Conservation (phyloP, 1,284 basidiomycete species). For the Heterobasidion occidentale region DNA sequence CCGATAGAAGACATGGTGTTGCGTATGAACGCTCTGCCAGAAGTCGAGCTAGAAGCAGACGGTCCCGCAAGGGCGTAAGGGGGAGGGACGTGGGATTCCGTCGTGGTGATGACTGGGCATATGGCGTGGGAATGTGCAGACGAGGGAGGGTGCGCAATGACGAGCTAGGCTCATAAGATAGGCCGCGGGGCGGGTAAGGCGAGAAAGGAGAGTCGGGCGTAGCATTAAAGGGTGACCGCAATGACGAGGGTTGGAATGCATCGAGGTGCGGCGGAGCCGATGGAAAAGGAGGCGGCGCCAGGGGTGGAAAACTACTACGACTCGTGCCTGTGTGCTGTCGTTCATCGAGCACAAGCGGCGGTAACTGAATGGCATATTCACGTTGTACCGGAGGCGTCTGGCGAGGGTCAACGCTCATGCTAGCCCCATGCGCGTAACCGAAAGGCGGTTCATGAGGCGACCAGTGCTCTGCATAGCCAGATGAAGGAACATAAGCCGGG, state of each 20-base stretch:
- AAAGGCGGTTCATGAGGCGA: background rate
- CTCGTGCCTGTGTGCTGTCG: slow-evolving; percentile 9
- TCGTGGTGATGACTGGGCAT: slow-evolving; percentile 23
- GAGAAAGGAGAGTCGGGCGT: slow-evolving; percentile 26
- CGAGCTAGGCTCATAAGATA: background rate
- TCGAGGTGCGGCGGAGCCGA: slow-evolving; percentile 5
- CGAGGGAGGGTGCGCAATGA: slow-evolving; percentile 5
- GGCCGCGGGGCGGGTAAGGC: slow-evolving; percentile 29
- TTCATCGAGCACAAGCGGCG: slow-evolving; percentile 15
- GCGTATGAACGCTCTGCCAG: slow-evolving; percentile 2
- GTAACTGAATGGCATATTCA: slow-evolving; percentile 12
- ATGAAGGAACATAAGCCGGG: background rate
- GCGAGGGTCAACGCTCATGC: background rate
- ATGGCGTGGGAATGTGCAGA: slow-evolving; percentile 49
- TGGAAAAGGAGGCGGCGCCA: background rate
- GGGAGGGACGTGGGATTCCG: background rate
- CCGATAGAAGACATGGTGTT: background rate
- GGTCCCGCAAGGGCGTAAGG: background rate
- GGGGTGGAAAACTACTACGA: slow-evolving; percentile 6
- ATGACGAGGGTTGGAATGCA: slow-evolving; percentile 1
- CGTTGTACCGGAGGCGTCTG: slow-evolving; percentile 1
- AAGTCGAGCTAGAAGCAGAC: slow-evolving; percentile 1
- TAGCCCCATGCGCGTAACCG: background rate
- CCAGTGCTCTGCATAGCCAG: background rate
- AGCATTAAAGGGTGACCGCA: background rate